These are phyloP conservation scores for Fusarium sororula DNA, from an alignment of 2,329 filamentous ascomycete species.

Conservation along the genomic window DNA sequence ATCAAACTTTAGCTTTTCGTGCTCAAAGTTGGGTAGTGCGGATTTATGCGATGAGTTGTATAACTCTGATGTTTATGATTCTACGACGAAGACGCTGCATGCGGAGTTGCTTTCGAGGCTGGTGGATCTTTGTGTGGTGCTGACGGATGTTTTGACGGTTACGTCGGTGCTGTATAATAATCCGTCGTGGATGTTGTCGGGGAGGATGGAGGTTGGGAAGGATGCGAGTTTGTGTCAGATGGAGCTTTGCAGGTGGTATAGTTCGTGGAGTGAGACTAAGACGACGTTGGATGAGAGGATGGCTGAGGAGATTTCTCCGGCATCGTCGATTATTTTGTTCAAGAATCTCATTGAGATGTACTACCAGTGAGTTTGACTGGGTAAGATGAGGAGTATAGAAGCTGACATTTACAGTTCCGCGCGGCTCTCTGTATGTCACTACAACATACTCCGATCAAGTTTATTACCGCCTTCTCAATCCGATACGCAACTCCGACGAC, in stretches of 20 bases:
- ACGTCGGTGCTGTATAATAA: constrained; percentile 37
- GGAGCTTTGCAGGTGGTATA: constrained; percentile 35
- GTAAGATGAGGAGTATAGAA: accelerated
- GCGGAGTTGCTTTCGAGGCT: constrained; percentile 33
- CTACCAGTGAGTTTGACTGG: constrained; percentile 26
- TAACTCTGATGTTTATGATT: constrained; percentile 36
- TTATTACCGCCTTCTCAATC: constrained; percentile 13
- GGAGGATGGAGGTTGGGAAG: constrained; percentile 24
- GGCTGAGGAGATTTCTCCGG: neutral
- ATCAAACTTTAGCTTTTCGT: constrained; percentile 37
- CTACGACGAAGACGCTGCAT: constrained; percentile 29
- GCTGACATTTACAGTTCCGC: constrained; percentile 20
- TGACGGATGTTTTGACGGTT: constrained; percentile 35
- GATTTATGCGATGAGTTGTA: constrained; percentile 36
- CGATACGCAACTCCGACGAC: constrained; percentile 6
- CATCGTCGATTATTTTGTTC: constrained; percentile 30
- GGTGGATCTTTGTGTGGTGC: constrained; percentile 37
- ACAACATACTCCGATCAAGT: constrained; percentile 35
- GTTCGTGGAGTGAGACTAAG: constrained; percentile 28
- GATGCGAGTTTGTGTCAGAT: constrained; percentile 35
- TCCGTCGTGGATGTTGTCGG: constrained; percentile 31
- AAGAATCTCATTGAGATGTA: constrained; percentile 42
- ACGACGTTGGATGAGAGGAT: constrained; percentile 20
- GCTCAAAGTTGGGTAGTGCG: constrained; percentile 20
- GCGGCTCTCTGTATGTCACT: constrained; percentile 32